Conservation (phyloP, 176 grass and related monocot genomes). For the Aegilops tauschii region DNA sequence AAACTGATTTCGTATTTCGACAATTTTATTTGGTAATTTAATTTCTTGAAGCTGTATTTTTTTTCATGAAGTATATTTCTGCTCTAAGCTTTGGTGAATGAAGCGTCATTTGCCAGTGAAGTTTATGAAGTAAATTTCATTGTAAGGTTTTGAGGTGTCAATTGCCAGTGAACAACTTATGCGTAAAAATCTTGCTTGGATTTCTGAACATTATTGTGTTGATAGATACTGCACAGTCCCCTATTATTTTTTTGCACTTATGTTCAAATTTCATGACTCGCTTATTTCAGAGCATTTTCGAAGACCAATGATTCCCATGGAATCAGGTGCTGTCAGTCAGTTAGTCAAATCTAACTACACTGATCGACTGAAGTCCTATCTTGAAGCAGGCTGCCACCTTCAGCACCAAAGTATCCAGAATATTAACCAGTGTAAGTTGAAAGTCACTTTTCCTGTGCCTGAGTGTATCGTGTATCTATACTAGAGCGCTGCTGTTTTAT, state of each 20-base stretch:
- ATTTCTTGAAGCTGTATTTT: neutral
- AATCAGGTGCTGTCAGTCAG: conserved; percentile 16
- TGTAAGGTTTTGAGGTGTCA: neutral
- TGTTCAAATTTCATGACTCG: neutral
- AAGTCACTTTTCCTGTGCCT: neutral
- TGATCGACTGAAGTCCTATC: conserved; percentile 18
- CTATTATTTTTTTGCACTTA: neutral
- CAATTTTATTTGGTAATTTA: neutral
- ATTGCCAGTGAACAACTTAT: neutral
- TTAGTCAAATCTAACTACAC: conserved; percentile 43
- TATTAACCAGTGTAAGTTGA: conserved; percentile 7
- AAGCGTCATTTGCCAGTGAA: neutral
- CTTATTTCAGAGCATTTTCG: conserved; percentile 40
- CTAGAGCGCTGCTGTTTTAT: neutral
- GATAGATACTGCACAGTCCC: neutral
- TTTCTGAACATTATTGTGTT: neutral
- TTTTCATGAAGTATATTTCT: neutral
- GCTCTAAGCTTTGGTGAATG: neutral
- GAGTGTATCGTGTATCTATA: neutral
- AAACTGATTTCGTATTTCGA: neutral
- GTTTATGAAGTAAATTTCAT: neutral
- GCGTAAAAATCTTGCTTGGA: neutral
- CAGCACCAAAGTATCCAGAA: neutral
- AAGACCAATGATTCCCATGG: conserved; percentile 29
- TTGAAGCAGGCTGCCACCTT: conserved; percentile 19